A percentile compares a stretch with the other conserved stretches of the same genome.
phyloP scores from a whole-genome alignment of 176 grass and related monocot species.

The Miscanthus lutarioriparius region DNA sequence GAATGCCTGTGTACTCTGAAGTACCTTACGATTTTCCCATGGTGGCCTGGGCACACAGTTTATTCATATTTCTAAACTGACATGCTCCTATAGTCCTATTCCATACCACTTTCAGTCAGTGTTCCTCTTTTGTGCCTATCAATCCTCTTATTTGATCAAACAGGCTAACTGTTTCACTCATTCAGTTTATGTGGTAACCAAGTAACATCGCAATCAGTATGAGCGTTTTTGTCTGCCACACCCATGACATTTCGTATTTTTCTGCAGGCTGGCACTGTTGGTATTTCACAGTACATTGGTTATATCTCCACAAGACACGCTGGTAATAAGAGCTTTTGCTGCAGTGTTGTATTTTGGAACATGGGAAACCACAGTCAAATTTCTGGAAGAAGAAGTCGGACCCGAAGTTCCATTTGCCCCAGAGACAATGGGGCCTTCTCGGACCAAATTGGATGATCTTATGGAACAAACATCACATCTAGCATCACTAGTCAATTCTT shows the following conservation, averaged over 20 bases:
- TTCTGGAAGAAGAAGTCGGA: constrained; percentile 60
- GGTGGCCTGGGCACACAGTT: neutral
- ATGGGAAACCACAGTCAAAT: constrained; percentile 50
- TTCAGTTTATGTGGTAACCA: constrained; percentile 6
- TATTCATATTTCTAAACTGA: neutral
- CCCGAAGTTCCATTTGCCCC: constrained; percentile 51
- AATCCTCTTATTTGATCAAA: constrained; percentile 28
- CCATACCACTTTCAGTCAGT: neutral
- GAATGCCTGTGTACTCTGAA: neutral
- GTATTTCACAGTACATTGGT: constrained; percentile 78
- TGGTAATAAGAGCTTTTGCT: constrained; percentile 66
- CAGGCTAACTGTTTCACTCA: constrained; percentile 16
- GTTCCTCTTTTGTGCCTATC: constrained; percentile 14
- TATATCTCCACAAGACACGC: constrained; percentile 67
- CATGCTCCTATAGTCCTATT: neutral
- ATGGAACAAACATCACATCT: constrained; percentile 55
- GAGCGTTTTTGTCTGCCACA: neutral
- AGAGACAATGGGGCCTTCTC: constrained; percentile 50
- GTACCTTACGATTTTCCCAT: constrained; percentile 10
- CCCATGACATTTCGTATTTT: constrained; percentile 25
- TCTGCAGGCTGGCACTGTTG: constrained; percentile 67
- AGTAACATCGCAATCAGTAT: constrained; percentile 16
- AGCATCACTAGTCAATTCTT: constrained; percentile 60
- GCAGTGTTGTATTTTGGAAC: constrained; percentile 65
- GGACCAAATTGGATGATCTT: constrained; percentile 50